A percentile compares a stretch with the other conserved stretches of the same genome.
These are phyloP conservation scores for Aureobasidium sp. DNA, from an alignment of 2,329 filamentous ascomycete species.

Conservation along the genomic window DNA sequence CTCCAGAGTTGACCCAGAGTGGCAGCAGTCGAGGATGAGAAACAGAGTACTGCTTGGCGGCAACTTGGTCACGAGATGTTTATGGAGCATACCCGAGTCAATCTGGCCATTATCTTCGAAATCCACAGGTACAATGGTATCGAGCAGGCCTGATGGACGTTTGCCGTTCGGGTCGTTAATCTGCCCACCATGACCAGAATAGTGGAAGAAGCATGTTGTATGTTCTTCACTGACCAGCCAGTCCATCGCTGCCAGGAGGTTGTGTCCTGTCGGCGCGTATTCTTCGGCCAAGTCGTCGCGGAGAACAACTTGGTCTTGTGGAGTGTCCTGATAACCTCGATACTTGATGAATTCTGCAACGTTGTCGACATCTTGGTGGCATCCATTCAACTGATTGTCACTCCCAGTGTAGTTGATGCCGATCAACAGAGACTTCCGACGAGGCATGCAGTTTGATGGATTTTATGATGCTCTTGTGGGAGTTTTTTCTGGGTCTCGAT, in stretches of 20 bases:
- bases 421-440: slow-evolving; percentile 45
- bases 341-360: slow-evolving; percentile 41
- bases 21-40: slow-evolving; percentile 56
- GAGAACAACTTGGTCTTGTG: slow-evolving; percentile 39
- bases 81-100: slow-evolving; percentile 45
- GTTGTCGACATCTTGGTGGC: slow-evolving; percentile 45
- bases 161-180: slow-evolving; percentile 36
- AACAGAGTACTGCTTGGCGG: slow-evolving; percentile 47
- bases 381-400: slow-evolving; percentile 41
- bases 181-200: slow-evolving; percentile 54
- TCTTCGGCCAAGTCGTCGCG: slow-evolving; percentile 33
- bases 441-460: background rate
- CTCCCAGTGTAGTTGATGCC: slow-evolving; percentile 47
- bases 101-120: slow-evolving; percentile 44
- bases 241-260: slow-evolving; percentile 45
- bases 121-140: slow-evolving; percentile 12
- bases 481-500: background rate
- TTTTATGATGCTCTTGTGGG: background rate
- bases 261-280: slow-evolving; percentile 29
- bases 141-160: slow-evolving; percentile 23
- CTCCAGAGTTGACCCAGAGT: slow-evolving; percentile 53
- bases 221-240: slow-evolving; percentile 51
- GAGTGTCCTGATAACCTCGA: slow-evolving; percentile 36
- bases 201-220: slow-evolving; percentile 50
- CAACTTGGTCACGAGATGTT: slow-evolving; percentile 46